Evolutionary conservation across 306 rosid species (phyloP).

Genomic region (Trifolium pratense): DNA sequence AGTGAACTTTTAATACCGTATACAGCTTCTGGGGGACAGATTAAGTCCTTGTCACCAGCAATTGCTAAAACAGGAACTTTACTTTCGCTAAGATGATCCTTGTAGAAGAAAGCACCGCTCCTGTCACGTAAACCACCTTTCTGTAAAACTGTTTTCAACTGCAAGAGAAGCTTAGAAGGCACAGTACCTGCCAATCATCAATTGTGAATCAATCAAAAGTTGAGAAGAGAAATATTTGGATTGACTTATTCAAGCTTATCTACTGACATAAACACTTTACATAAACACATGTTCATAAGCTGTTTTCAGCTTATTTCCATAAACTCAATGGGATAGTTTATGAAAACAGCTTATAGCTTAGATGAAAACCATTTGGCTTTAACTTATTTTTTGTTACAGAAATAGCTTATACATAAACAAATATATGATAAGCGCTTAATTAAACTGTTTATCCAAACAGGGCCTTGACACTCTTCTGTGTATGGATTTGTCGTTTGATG

Average conservation of each 20-base stretch:
- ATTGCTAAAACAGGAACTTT: constrained; percentile 76
- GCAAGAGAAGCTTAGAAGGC: constrained; percentile 83
- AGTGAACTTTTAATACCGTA: constrained; percentile 62
- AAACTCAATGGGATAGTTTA: background rate
- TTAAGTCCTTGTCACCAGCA: constrained; percentile 84
- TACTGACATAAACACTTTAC: background rate
- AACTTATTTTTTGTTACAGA: background rate
- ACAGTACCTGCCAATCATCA: constrained; percentile 67
- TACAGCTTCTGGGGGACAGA: constrained; percentile 94
- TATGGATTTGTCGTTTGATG: background rate
- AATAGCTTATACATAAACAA: background rate
- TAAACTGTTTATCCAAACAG: background rate
- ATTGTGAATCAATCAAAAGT: constrained; percentile 18
- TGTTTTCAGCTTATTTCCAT: background rate
- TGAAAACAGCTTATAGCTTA: background rate
- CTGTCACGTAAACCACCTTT: constrained; percentile 79
- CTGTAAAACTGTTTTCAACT: constrained; percentile 64
- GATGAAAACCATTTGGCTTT: background rate
- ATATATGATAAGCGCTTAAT: background rate
- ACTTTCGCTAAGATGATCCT: constrained; percentile 68
- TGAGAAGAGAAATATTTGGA: background rate
- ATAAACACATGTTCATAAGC: background rate
- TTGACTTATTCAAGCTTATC: background rate
- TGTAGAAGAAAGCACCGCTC: constrained; percentile 68
- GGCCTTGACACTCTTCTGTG: background rate